These are phyloP conservation scores for Acacia crassicarpa DNA, from an alignment of 306 rosid species.

Conservation along the genomic window DNA sequence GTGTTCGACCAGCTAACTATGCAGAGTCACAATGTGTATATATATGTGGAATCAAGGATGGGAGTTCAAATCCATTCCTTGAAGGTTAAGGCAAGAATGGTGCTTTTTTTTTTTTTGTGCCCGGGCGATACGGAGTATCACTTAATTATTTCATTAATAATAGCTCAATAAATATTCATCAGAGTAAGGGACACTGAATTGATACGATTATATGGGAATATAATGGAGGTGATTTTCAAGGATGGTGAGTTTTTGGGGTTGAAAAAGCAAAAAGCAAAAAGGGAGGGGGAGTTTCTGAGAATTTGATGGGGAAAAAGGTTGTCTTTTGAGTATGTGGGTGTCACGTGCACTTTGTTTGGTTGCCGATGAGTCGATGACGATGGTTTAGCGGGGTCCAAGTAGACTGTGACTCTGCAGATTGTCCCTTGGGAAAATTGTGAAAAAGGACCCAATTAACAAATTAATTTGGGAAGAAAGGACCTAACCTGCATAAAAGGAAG, in stretches of 20 bases:
- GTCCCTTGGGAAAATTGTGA: neutral
- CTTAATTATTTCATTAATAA: neutral
- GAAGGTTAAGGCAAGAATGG: conserved; percentile 46
- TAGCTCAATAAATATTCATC: neutral
- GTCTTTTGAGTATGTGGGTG: conserved; percentile 2
- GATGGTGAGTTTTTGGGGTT: neutral
- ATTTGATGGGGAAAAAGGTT: conserved; percentile 14
- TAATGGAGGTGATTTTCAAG: neutral
- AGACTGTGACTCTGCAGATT: conserved; percentile 43
- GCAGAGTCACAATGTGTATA: conserved; percentile 16
- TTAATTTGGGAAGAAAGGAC: neutral
- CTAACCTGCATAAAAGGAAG: neutral
- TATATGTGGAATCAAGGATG: neutral
- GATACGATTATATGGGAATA: neutral
- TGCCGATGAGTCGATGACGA: neutral
- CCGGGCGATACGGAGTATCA: neutral
- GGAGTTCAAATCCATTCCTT: conserved; percentile 29
- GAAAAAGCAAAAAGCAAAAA: neutral
- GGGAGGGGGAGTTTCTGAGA: neutral
- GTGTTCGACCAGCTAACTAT: neutral
- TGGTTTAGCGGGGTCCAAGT: conserved; percentile 46
- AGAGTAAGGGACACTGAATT: neutral
- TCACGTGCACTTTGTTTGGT: conserved; percentile 47
- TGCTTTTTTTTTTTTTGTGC: too few species aligned
- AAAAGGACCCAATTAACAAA: neutral